A percentile compares a stretch with the other conserved stretches of the same genome.
Conservation (phyloP, 129 eudicot genomes). For the Artemisia argyi region DNA sequence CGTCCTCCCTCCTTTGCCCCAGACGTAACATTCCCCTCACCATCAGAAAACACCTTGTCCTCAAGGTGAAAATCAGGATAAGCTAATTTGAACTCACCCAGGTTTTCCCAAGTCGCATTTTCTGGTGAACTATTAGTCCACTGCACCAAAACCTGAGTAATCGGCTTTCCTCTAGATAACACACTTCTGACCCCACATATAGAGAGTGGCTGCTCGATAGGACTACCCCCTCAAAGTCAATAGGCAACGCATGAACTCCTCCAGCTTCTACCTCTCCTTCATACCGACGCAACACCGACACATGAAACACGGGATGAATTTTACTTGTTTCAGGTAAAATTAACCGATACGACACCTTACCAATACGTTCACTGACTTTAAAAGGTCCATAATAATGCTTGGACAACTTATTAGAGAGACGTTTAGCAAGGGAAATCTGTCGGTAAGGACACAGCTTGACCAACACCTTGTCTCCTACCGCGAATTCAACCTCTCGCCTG, state of each 20-base stretch:
- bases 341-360: neutral
- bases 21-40: neutral
- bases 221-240: neutral
- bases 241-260: neutral
- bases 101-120: conserved; percentile 6
- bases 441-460: neutral
- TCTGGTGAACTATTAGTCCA: neutral
- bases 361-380: neutral
- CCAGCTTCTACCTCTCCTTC: neutral
- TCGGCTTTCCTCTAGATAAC: neutral
- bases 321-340: neutral
- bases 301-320: conserved; percentile 9
- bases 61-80: conserved; percentile 8
- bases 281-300: neutral
- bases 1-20: neutral
- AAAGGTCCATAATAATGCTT: conserved; percentile 1
- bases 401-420: neutral
- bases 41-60: conserved; percentile 13
- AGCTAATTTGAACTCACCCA: neutral
- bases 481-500: neutral
- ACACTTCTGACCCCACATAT: neutral
- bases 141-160: neutral
- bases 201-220: neutral
- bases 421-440: neutral
- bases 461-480: neutral